Evolutionary conservation across 176 grass and related monocot genomes (phyloP).

Genomic region (Carex cristatella): DNA sequence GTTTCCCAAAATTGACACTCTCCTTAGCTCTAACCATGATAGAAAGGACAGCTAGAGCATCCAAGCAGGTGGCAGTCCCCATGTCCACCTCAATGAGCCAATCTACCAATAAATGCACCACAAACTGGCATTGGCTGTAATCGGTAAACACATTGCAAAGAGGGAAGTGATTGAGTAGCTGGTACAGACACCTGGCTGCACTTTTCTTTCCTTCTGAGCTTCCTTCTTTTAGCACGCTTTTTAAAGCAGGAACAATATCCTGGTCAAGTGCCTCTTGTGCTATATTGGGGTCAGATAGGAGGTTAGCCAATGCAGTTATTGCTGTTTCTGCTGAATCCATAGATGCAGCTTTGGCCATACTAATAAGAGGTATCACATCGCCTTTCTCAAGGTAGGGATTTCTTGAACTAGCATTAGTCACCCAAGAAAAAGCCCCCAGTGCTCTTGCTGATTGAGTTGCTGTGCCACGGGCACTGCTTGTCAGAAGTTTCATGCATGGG

Average conservation of each 20-base stretch:
- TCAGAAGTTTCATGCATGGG: constrained; percentile 95
- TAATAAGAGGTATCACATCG: constrained; percentile 73
- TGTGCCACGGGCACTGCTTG: constrained; percentile 69
- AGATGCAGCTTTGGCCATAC: constrained; percentile 80
- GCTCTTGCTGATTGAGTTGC: constrained; percentile 88
- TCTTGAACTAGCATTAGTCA: constrained; percentile 54
- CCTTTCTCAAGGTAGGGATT: constrained; percentile 73
- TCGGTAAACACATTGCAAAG: constrained; percentile 63
- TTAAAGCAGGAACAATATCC: constrained; percentile 71
- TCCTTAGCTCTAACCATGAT: constrained; percentile 58
- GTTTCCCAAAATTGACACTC: constrained; percentile 41
- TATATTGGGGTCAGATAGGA: constrained; percentile 68
- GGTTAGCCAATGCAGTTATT: constrained; percentile 80
- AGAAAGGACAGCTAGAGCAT: constrained; percentile 64
- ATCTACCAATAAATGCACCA: constrained; percentile 67
- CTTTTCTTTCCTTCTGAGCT: constrained; percentile 86
- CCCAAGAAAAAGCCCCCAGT: constrained; percentile 73
- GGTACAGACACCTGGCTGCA: constrained; percentile 61
- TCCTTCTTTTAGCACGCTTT: constrained; percentile 77
- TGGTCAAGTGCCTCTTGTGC: constrained; percentile 67
- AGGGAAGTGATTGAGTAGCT: constrained; percentile 73
- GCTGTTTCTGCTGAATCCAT: constrained; percentile 84
- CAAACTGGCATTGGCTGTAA: constrained; percentile 57
- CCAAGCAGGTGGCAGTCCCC: constrained; percentile 39
- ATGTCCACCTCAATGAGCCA: constrained; percentile 66